Base-by-base conservation (phyloP, 768 basidiomycete genomes). In the Tricholoma terreum region DNA sequence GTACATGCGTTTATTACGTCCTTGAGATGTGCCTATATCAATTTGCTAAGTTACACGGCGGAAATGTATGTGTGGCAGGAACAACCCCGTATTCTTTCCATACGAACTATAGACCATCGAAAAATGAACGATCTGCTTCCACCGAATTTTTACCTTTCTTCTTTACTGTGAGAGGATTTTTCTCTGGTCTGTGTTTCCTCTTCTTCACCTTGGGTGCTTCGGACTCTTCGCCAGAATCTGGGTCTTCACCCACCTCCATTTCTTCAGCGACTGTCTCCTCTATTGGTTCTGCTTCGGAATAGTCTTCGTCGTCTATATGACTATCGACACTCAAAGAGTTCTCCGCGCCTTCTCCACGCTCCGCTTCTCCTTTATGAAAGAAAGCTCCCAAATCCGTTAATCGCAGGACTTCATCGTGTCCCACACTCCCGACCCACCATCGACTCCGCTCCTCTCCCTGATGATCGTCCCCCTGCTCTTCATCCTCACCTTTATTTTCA, bases 371-470 rank as follows among this genome's bases (percentile, higher is more conserved):
- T 21, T 73, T 71, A 33, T 66, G 70, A 62, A 96, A 88, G 48
- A 93, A 82, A 34, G 84, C 87, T 63, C 80, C 84, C 50, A 98
- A 75, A 71, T 96, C 89, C 24, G 93, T 95, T 74, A 98, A 73
- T 66, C 87, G 88, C 61, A 97, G 67, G 7, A 82, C 77, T 56
- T 96, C 91, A 59, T 98, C 95, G 63, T 98, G 94, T 30, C 92
- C 92, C 22, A 85, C 91, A 69, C 93, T 95, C 19, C 87, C 95
- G n/a, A 94, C 81, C 92, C 94, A 97, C 75, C 86, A 86, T 19
- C 81, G 80, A 57, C 68, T 61, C 49, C 61, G 55, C 52, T 51
- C 38, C 35, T 56, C 36, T 15, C 30, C 54, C 45, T 63, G 58
- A 15, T 61, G 60, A 1, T 65, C 62, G 15, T 65, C 66, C 31